Evolutionary conservation across 73 alveolate genomes (phyloP).

Genomic region (Tetrahymena borealis): DNA sequence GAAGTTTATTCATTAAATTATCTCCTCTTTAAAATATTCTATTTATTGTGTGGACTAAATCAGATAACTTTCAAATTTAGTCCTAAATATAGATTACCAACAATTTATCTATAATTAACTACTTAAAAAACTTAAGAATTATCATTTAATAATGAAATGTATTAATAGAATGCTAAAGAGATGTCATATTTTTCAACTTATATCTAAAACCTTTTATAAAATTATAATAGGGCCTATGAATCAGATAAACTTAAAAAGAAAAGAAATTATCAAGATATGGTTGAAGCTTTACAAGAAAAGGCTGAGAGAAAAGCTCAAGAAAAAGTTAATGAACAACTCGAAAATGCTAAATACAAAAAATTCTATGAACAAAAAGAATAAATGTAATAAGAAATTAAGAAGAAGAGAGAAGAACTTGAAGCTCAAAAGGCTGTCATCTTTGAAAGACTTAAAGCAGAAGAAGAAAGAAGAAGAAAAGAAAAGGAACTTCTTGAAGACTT

Average conservation of each 20-base stretch:
- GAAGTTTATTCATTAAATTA: not conserved
- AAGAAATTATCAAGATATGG: slow-evolving; percentile 29
- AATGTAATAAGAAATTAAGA: slow-evolving; percentile 24
- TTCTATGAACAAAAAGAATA: slow-evolving; percentile 27
- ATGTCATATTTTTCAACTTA: no score
- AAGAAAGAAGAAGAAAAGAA: slow-evolving; percentile 46
- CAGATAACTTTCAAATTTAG: no score
- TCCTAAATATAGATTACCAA: no score
- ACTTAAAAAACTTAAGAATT: no score
- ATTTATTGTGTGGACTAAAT: no score
- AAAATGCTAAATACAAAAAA: slow-evolving; percentile 20
- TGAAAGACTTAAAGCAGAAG: slow-evolving; percentile 37
- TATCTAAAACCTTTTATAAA: not conserved
- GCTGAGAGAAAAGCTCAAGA: slow-evolving; percentile 10
- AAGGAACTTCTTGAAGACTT: slow-evolving; percentile 21
- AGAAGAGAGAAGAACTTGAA: slow-evolving; percentile 28
- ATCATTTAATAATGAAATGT: no score
- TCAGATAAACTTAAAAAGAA: slow-evolving; percentile 18
- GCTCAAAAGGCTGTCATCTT: slow-evolving; percentile 38
- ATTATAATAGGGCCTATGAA: not conserved
- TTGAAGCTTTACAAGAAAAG: slow-evolving; percentile 28
- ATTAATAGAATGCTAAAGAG: no score
- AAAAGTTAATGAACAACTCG: slow-evolving; percentile 19
- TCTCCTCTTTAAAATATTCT: no score
- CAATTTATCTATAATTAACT: no score